These are phyloP conservation scores for Parasitella parasitica DNA, from an alignment of 371 early-diverging fungal genomes.

Conservation along the genomic window DNA sequence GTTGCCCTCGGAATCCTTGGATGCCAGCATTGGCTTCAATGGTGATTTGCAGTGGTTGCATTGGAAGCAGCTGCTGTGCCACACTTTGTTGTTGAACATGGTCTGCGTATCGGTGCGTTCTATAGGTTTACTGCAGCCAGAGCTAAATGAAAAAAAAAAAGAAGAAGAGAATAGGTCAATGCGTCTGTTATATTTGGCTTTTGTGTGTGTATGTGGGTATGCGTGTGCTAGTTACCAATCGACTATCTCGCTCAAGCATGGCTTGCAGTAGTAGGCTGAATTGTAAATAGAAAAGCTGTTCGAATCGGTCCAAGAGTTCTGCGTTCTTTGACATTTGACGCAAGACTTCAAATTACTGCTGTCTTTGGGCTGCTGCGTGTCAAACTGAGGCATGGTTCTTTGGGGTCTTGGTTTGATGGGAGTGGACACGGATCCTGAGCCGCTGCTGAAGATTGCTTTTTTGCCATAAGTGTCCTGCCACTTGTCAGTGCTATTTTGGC, in stretches of 20 bases:
- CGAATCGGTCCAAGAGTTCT: slow-evolving; percentile 19
- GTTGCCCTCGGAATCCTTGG: slow-evolving; percentile 6
- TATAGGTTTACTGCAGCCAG: slow-evolving; percentile 10
- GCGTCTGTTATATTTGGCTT: too few relatives aligned
- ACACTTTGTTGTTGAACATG: slow-evolving; percentile 4
- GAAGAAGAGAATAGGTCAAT: too few relatives aligned
- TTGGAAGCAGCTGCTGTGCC: slow-evolving; percentile 19
- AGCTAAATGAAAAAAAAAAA: too few relatives aligned
- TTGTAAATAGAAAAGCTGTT: slow-evolving; percentile 17
- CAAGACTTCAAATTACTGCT: slow-evolving; percentile 11
- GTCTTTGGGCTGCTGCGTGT: not conserved
- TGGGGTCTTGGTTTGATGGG: slow-evolving; percentile 8
- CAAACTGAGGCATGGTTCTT: slow-evolving; percentile 21
- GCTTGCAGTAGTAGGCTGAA: slow-evolving; percentile 19
- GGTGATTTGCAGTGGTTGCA: slow-evolving; percentile 9
- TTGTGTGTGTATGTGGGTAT: too few relatives aligned
- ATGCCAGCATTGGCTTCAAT: slow-evolving; percentile 6
- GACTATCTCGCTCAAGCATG: slow-evolving; percentile 12
- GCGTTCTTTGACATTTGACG: slow-evolving; percentile 10
- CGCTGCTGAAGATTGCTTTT: slow-evolving; percentile 24
- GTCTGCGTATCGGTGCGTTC: slow-evolving; percentile 5
- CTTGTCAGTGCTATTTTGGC: slow-evolving; percentile 16
- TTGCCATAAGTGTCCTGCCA: slow-evolving; percentile 31
- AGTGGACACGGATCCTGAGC: not conserved
- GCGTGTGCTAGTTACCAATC: slow-evolving; percentile 12